phyloP scores from a whole-genome alignment of 2,329 filamentous ascomycete species.

The Lasiodiplodia sp. region DNA sequence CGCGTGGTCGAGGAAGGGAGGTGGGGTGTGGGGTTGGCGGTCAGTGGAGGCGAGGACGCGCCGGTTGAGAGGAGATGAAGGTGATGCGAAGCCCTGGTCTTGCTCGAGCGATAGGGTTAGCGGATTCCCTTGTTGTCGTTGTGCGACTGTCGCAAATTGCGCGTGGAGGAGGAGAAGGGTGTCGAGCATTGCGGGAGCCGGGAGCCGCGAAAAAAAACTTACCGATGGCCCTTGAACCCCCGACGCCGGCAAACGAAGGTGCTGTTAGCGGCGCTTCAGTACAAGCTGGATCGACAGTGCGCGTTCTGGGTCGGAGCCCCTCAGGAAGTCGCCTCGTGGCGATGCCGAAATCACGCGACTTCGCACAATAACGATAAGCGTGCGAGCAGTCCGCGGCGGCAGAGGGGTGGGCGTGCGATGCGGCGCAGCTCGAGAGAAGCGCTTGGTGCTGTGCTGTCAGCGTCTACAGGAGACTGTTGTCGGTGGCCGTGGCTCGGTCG shows the following conservation, averaged over 20 bases:
- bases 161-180: slow-evolving; percentile 28
- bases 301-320: slow-evolving; percentile 49
- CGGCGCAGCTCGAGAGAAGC: slow-evolving; percentile 33
- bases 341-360: slow-evolving; percentile 45
- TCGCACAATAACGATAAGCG: slow-evolving; percentile 37
- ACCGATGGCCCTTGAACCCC: slow-evolving; percentile 28
- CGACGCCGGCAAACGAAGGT: slow-evolving; percentile 28
- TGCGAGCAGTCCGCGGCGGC: slow-evolving; percentile 37
- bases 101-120: slow-evolving; percentile 15
- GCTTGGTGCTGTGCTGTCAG: slow-evolving; percentile 27
- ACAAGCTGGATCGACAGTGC: slow-evolving; percentile 20
- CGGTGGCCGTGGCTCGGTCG: slow-evolving; percentile 34
- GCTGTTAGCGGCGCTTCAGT: slow-evolving; percentile 27
- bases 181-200: slow-evolving; percentile 16
- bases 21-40: slow-evolving; percentile 25
- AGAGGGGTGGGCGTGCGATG: slow-evolving; percentile 40
- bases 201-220: slow-evolving; percentile 23
- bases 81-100: slow-evolving; percentile 31
- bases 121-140: slow-evolving; percentile 13
- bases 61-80: slow-evolving; percentile 26
- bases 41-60: slow-evolving; percentile 27
- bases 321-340: slow-evolving; percentile 46
- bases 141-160: slow-evolving; percentile 30
- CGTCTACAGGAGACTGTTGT: slow-evolving; percentile 37
- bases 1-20: slow-evolving; percentile 20